Evolutionary conservation across 495 filamentous ascomycete genomes (phyloP), one percentile per base, ranked within the genome.

Genomic region (Penicillium coffeae): DNA sequence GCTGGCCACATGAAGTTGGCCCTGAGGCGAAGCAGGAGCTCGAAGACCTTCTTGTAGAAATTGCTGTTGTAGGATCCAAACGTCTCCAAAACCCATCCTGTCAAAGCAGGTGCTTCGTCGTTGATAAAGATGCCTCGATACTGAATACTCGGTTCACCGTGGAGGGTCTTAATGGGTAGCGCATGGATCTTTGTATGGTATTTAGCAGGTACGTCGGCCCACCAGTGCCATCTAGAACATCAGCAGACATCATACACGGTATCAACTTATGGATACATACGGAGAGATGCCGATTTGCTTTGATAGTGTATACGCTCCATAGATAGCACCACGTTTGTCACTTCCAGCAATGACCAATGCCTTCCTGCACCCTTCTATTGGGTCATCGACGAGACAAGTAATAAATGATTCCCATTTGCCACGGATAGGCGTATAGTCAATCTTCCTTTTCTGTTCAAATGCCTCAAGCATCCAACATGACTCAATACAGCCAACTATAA

Each of bases 111-210:
- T 43, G 84, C 81, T 54, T 90, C 85, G 48, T 89, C 86, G 60
- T 90, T 89, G 58, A 90, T 70, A 70, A 90, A 90, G 59, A 90
- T 80, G 8, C 85, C 87, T 5, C 87, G 76, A 63, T 87, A 90
- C 58, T 86, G 87, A 45, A 90, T 79, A 2, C 73, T 78, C 16
- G 87, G 85, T 13, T 79, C 66, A 3, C 73, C 76, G 45, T 88
- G 83, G 2, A 76, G 63, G 55, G 81, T 85, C 32, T 62, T 69
- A 6, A 59, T 64, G 6, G 71, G 63, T 9, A 78, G 52, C 3
- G 78, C 80, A 51, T 76, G 88, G 30, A 88, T 75, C 3, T 75
- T 70, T 21, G 69, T 60, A 52, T 75, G 71, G 48, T 71, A 65
- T 50, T 77, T 73, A 10, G 76, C 60, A 0, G 84, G 76, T 0